Conservation (phyloP, 495 filamentous ascomycete species). For the Penicillium salamii region DNA sequence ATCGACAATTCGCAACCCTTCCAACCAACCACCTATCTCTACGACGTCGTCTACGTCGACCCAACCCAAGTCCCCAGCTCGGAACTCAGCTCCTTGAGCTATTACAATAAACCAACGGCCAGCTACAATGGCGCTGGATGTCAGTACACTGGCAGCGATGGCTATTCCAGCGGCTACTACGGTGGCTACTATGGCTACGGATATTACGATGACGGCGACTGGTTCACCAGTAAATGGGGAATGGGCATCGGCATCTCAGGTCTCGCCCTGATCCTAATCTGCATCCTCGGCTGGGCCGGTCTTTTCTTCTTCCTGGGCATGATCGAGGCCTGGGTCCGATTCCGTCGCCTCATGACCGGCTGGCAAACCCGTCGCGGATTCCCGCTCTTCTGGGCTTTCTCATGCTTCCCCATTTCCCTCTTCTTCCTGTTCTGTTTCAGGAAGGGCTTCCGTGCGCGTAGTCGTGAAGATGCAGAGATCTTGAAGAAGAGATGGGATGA, state of each 20-base stretch:
- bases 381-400: conserved; percentile 46
- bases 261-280: conserved; percentile 34
- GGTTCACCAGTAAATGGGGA: conserved; percentile 23
- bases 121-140: conserved; percentile 16
- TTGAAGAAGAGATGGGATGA: conserved; percentile 43
- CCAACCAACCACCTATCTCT: conserved; percentile 25
- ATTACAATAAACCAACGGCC: conserved; percentile 15
- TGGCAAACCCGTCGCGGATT: conserved; percentile 45
- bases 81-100: conserved; percentile 22
- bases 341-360: conserved; percentile 51
- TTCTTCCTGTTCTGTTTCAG: conserved; percentile 40
- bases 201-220: conserved; percentile 12
- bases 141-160: conserved; percentile 7
- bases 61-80: conserved; percentile 28
- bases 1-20: conserved; percentile 25
- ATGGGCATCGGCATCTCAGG: conserved; percentile 26
- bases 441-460: conserved; percentile 37
- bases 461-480: conserved; percentile 35
- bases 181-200: conserved; percentile 15
- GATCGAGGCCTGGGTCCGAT: conserved; percentile 48
- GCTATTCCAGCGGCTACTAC: conserved; percentile 13
- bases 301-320: conserved; percentile 46
- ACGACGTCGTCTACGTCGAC: conserved; percentile 30
- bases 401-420: conserved; percentile 32
- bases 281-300: conserved; percentile 37